These are phyloP conservation scores for Brassica nigra DNA, from an alignment of 345 rosid genomes.

Conservation along the genomic window DNA sequence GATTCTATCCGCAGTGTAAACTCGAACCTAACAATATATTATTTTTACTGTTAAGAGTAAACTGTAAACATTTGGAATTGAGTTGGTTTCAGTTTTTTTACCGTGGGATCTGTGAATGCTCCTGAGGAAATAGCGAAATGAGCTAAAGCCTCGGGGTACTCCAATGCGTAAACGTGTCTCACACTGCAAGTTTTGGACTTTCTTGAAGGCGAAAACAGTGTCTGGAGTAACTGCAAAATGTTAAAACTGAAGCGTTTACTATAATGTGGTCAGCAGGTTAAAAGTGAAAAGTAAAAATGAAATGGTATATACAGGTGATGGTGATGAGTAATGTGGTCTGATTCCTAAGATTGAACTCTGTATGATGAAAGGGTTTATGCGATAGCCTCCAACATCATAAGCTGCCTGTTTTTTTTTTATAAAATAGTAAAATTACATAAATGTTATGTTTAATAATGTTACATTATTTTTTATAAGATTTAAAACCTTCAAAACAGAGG, in stretches of 20 bases:
- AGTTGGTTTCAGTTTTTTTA: conserved; percentile 27
- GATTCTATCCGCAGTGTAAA: conserved; percentile 60
- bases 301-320: conserved; percentile 54
- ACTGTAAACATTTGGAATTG: background rate
- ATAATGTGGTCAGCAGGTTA: background rate
- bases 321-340: conserved; percentile 57
- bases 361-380: conserved; percentile 59
- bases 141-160: conserved; percentile 80
- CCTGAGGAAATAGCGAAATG: conserved; percentile 85
- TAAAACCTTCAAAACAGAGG: conserved; percentile 60
- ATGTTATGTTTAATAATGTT: background rate
- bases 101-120: conserved; percentile 71
- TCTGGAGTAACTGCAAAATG: conserved; percentile 69
- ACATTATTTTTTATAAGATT: background rate
- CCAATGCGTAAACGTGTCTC: conserved; percentile 68
- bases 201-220: conserved; percentile 74
- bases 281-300: background rate
- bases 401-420: conserved; percentile 56
- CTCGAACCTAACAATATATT: conserved; percentile 54
- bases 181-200: conserved; percentile 53
- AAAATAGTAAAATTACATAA: background rate
- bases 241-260: background rate
- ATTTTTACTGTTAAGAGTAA: background rate
- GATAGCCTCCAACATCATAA: conserved; percentile 75
- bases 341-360: conserved; percentile 76